phyloP scores from a whole-genome alignment of 495 filamentous ascomycete genomes.

The Articulospora tetracladia region DNA sequence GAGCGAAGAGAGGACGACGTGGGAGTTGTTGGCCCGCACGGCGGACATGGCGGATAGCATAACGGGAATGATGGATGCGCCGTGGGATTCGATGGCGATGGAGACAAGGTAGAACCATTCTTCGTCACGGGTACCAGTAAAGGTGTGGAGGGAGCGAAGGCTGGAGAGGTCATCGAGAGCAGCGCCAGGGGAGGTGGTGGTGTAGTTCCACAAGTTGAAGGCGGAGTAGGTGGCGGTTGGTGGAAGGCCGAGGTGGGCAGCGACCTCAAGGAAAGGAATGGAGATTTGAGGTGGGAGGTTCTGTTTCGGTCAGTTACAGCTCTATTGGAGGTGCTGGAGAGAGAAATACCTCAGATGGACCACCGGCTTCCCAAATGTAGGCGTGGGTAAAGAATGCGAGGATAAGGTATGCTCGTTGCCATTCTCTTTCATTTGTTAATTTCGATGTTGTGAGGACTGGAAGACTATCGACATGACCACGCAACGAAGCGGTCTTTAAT shows the following conservation, averaged over 20 bases:
- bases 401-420: slow-evolving; percentile 26
- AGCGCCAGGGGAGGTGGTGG: neutral
- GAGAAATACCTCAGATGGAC: slow-evolving; percentile 23
- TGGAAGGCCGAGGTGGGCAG: slow-evolving; percentile 21
- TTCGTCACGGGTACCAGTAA: slow-evolving; percentile 27
- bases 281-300: slow-evolving; percentile 23
- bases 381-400: slow-evolving; percentile 26
- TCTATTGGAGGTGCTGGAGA: neutral
- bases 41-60: slow-evolving; percentile 24
- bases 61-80: slow-evolving; percentile 18
- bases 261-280: slow-evolving; percentile 22
- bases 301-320: slow-evolving; percentile 7
- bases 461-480: slow-evolving; percentile 15
- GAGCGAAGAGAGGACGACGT: slow-evolving; percentile 10
- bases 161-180: slow-evolving; percentile 16
- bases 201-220: slow-evolving; percentile 28
- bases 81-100: slow-evolving; percentile 26
- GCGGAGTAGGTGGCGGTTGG: slow-evolving; percentile 29
- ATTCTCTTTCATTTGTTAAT: slow-evolving; percentile 21
- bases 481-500: slow-evolving; percentile 8
- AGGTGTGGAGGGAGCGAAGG: slow-evolving; percentile 19
- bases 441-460: slow-evolving; percentile 24
- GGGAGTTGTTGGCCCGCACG: slow-evolving; percentile 6
- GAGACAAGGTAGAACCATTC: slow-evolving; percentile 31
- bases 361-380: slow-evolving; percentile 28